A percentile compares a stretch with the other conserved stretches of the same genome.
Evolutionary conservation across 148 eudicot species (phyloP).

Genomic region (Dysphania ambrosioides): DNA sequence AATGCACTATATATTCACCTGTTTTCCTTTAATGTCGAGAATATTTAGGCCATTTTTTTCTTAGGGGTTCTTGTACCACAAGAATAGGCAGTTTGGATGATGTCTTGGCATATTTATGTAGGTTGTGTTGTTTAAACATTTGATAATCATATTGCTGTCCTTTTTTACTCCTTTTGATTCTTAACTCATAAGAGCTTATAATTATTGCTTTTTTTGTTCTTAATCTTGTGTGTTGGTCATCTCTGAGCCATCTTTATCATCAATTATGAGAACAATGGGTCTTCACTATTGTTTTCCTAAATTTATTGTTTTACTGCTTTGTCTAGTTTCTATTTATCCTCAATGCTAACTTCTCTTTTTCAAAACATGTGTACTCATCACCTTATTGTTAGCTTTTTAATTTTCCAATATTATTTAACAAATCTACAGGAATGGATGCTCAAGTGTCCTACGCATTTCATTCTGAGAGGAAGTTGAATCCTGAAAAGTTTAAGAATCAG

Average conservation of each 20-base stretch:
- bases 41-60: background rate
- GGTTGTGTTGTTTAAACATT: background rate
- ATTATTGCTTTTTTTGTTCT: background rate
- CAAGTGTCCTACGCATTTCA: conserved; percentile 94
- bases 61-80: background rate
- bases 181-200: too few species aligned
- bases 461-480: conserved; percentile 79
- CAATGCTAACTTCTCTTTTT: background rate
- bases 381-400: background rate
- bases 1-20: background rate
- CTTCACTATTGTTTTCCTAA: background rate
- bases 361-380: background rate
- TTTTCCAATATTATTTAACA: background rate
- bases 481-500: conserved; percentile 90
- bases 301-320: background rate
- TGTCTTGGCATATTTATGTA: background rate
- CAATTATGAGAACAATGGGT: background rate
- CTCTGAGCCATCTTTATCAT: background rate
- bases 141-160: too few species aligned
- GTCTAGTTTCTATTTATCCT: background rate
- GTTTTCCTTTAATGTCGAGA: background rate
- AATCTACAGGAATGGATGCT: conserved; percentile 89
- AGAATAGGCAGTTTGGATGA: background rate
- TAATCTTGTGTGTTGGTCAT: background rate
- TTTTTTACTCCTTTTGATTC: too few species aligned